Evolutionary conservation across 805 yeast species (phyloP), one percentile per base, ranked within the genome.

Genomic region (Lipomyces japonicus): DNA sequence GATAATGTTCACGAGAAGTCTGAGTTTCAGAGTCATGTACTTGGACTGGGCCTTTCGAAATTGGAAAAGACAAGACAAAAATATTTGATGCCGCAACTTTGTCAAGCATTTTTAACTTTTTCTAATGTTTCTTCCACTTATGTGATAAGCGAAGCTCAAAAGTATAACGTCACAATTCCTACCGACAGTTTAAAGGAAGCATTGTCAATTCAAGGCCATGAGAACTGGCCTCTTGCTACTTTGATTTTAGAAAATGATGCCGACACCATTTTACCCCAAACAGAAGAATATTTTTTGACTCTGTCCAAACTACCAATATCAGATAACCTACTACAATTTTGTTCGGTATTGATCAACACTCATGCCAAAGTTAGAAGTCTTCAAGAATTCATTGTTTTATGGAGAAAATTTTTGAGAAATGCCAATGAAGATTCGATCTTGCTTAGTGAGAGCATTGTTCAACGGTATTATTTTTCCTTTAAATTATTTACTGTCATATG

Each of bases 141-240:
- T n/a, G 21, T 54, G 18, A 19, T 54, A n/a, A 39, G 12, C 3
- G 32, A 40, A 23, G 24, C 41, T 10, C 41, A 40, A 21, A 16
- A 30, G 12, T 22, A 43, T 19, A 41, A 46, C 16, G 25, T 53
- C 12, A 26, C 32, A 10, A 22, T 53, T 10, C 36, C 55, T 9
- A 23, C 51, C 9, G 49, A 53, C 31, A 31, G 21, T 7, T 18
- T 53, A 9, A 43, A 46, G n/a, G 32, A 35, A 5, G 37, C 47
- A 1, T 26, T 53, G 2, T 32, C 22, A 14, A 9, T 16, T 2
- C 47, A 44, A 30, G 22, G 24, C 14, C 31, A 45, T 19, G 19
- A 24, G 10, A 48, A 51, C 22, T 54, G 58, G 58, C 30, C n/a
- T 5, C 42, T 54, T 5, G 48, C 44, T 3, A 36, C 44, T n/a